phyloP scores from a whole-genome alignment of 805 yeast genomes.

The Middelhovenomyces tepae region DNA sequence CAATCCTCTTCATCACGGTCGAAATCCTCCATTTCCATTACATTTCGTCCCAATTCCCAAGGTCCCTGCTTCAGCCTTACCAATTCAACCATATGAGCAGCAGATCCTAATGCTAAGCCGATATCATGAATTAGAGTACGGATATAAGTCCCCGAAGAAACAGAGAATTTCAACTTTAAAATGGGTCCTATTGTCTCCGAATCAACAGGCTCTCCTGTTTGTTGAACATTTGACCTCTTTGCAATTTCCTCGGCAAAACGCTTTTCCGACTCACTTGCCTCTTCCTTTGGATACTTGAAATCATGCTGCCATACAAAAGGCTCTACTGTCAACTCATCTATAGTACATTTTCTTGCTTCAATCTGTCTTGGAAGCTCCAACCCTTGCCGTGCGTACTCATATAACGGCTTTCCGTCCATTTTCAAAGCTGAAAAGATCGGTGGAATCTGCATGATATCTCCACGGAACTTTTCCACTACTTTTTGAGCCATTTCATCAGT shows the following conservation, averaged over 20 bases:
- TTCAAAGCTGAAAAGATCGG: constrained; percentile 92
- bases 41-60: constrained; percentile 67
- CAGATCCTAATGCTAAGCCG: constrained; percentile 70
- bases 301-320: constrained; percentile 48
- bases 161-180: constrained; percentile 65
- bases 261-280: constrained; percentile 28
- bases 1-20: constrained; percentile 54
- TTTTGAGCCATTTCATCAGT: constrained; percentile 42
- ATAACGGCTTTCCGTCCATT: constrained; percentile 87
- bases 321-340: constrained; percentile 47
- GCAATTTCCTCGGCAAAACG: constrained; percentile 25
- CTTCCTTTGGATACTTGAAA: constrained; percentile 32
- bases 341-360: constrained; percentile 60
- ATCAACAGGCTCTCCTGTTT: background rate
- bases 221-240: constrained; percentile 1
- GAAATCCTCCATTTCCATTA: constrained; percentile 60
- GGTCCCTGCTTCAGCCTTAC: constrained; percentile 69
- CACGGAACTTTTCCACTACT: constrained; percentile 60
- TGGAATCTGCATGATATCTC: constrained; percentile 79
- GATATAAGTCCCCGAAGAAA: constrained; percentile 92
- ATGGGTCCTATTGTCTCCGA: constrained; percentile 24
- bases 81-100: constrained; percentile 83
- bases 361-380: constrained; percentile 78
- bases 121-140: constrained; percentile 83
- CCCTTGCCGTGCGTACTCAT: constrained; percentile 89